phyloP scores from a whole-genome alignment of 164 flowering plant species.

The Cinnamomum chago region DNA sequence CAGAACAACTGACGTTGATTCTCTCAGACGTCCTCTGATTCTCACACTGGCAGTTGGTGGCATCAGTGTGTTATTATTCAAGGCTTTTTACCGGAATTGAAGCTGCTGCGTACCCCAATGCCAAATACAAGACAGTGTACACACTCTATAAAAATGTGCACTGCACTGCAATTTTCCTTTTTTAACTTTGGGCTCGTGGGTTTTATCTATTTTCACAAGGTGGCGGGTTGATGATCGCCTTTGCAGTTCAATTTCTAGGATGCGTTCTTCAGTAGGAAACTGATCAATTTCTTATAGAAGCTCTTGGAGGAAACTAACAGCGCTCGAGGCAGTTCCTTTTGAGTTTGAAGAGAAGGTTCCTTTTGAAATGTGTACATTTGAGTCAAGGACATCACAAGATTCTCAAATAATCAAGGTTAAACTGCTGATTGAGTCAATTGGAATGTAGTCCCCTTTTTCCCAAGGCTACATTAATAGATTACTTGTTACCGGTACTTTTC shows the following conservation, averaged over 20 bases:
- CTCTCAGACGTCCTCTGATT: conserved; percentile 37
- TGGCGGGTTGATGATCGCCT: too few species aligned
- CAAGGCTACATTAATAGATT: not conserved
- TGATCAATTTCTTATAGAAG: not conserved
- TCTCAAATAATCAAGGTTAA: not conserved
- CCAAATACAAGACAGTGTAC: not conserved
- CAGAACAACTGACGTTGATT: conserved; percentile 23
- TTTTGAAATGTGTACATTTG: not conserved
- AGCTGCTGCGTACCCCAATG: not conserved
- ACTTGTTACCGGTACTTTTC: not conserved
- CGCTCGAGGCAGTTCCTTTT: not conserved
- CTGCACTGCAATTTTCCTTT: not conserved
- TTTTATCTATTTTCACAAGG: not conserved
- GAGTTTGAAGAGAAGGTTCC: not conserved
- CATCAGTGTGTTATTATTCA: conserved; percentile 48
- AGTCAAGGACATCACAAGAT: not conserved
- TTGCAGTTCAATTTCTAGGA: not conserved
- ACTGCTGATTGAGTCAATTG: not conserved
- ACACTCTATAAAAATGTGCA: not conserved
- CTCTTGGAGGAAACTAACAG: not conserved
- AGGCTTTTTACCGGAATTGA: conserved; percentile 32
- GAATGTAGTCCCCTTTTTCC: not conserved
- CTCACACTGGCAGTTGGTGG: conserved; percentile 61
- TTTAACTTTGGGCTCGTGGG: not conserved
- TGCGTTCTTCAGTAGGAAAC: not conserved